Percentiles rank a stretch among this genome's conserved stretches.
Evolutionary conservation across 345 rosid species (phyloP).

Genomic region (Microcos paniculata): DNA sequence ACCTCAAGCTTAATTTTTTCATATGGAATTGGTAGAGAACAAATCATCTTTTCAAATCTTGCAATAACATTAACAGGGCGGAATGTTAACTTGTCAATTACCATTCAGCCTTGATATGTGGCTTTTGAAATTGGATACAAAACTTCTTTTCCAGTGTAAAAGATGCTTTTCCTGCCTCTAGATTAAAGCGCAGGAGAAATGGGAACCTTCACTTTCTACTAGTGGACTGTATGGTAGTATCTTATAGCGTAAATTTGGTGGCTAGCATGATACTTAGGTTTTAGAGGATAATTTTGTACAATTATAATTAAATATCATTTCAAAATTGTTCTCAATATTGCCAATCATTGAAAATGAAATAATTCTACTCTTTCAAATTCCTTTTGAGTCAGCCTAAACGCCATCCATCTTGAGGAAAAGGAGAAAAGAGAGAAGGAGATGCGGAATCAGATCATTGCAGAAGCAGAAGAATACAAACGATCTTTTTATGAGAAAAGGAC

Average conservation of each 20-base stretch:
- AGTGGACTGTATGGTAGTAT: neutral
- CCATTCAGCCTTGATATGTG: no score
- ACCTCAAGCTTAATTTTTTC: neutral
- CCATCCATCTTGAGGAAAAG: slow-evolving; percentile 86
- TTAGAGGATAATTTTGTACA: neutral
- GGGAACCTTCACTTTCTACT: neutral
- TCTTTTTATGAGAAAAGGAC: slow-evolving; percentile 83
- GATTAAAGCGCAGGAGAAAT: no score
- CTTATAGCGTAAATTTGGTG: no score
- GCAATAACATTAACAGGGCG: neutral
- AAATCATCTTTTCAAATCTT: neutral
- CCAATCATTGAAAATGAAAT: neutral
- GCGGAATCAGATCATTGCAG: slow-evolving; percentile 80
- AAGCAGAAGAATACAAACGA: slow-evolving; percentile 81
- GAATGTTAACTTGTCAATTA: neutral
- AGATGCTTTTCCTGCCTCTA: no score
- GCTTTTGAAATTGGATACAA: neutral
- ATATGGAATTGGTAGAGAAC: neutral
- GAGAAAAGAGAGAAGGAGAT: slow-evolving; percentile 91
- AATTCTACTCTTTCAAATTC: slow-evolving; percentile 10
- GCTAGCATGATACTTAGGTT: neutral
- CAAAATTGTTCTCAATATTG: slow-evolving; percentile 9
- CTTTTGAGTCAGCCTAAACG: slow-evolving; percentile 59
- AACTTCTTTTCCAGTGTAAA: neutral
- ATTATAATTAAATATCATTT: neutral